These are phyloP conservation scores for Papiliotrema fonsecae DNA, from an alignment of 1,284 basidiomycete species.

Conservation along the genomic window DNA sequence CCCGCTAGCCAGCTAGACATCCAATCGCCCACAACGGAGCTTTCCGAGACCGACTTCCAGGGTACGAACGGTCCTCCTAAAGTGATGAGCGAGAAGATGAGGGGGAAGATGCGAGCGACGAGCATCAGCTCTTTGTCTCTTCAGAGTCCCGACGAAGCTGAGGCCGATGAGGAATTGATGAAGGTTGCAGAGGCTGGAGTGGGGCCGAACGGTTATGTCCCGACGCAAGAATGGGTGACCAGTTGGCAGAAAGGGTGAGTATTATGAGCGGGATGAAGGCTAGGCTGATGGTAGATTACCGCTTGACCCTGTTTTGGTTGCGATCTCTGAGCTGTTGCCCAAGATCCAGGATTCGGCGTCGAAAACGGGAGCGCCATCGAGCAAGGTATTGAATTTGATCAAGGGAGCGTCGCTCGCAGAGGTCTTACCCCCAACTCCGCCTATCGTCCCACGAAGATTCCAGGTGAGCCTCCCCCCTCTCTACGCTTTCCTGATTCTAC, in stretches of 20 bases:
- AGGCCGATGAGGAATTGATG: constrained; percentile 56
- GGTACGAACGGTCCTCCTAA: constrained; percentile 4
- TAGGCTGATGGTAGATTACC: constrained; percentile 51
- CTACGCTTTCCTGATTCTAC: constrained; percentile 27
- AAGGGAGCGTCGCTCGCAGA: constrained; percentile 62
- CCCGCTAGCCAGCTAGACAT: neutral
- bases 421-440: constrained; percentile 65
- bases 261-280: neutral
- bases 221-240: constrained; percentile 86
- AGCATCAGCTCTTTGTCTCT: neutral
- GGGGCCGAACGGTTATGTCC: constrained; percentile 81
- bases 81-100: constrained; percentile 76
- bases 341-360: constrained; percentile 77
- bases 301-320: constrained; percentile 74
- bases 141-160: constrained; percentile 45
- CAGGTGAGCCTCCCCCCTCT: constrained; percentile 55
- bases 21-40: constrained; percentile 4
- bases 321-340: constrained; percentile 78
- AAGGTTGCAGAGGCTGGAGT: constrained; percentile 61
- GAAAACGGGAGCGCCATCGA: constrained; percentile 28
- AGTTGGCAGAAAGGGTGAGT: constrained; percentile 49
- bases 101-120: constrained; percentile 71
- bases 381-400: constrained; percentile 58
- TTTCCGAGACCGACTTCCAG: neutral
- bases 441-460: constrained; percentile 65